Conservation (phyloP, 345 rosid species). For the Hirschfeldia incana region DNA sequence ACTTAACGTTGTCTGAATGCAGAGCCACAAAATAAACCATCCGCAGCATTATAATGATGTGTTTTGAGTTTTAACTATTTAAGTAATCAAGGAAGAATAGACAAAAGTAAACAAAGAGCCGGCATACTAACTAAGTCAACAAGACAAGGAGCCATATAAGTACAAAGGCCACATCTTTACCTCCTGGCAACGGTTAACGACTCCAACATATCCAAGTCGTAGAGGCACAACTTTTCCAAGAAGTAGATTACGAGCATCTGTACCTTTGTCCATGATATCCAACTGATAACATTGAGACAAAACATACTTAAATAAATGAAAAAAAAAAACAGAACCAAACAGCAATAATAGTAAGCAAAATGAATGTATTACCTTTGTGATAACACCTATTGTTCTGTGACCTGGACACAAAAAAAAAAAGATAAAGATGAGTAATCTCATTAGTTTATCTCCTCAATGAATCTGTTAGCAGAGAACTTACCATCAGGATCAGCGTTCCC, state of each 20-base stretch:
- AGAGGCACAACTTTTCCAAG: slow-evolving; percentile 67
- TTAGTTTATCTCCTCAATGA: no score
- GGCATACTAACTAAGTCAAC: slow-evolving; percentile 4
- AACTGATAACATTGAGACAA: slow-evolving; percentile 45
- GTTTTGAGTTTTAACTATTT: not conserved
- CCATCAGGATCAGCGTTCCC: slow-evolving; percentile 63
- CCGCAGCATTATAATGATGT: not conserved
- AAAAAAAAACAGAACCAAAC: not conserved
- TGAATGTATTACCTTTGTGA: slow-evolving; percentile 57
- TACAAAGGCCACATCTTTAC: slow-evolving; percentile 35
- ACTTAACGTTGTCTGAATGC: not conserved
- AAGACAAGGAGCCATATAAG: slow-evolving; percentile 2
- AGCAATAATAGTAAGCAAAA: slow-evolving; percentile 14
- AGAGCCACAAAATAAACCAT: slow-evolving; percentile 7
- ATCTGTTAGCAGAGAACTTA: slow-evolving; percentile 8
- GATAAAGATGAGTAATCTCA: not conserved
- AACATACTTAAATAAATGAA: slow-evolving; percentile 14
- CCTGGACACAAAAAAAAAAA: slow-evolving; percentile 44
- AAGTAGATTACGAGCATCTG: slow-evolving; percentile 60
- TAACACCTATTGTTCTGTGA: slow-evolving; percentile 66
- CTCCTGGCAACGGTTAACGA: slow-evolving; percentile 75
- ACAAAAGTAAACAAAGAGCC: slow-evolving; percentile 4
- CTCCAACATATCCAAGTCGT: slow-evolving; percentile 67
- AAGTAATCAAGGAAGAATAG: not conserved
- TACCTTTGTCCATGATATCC: slow-evolving; percentile 80